Conservation (phyloP, 495 filamentous ascomycete species). For the Penicillium soppii region DNA sequence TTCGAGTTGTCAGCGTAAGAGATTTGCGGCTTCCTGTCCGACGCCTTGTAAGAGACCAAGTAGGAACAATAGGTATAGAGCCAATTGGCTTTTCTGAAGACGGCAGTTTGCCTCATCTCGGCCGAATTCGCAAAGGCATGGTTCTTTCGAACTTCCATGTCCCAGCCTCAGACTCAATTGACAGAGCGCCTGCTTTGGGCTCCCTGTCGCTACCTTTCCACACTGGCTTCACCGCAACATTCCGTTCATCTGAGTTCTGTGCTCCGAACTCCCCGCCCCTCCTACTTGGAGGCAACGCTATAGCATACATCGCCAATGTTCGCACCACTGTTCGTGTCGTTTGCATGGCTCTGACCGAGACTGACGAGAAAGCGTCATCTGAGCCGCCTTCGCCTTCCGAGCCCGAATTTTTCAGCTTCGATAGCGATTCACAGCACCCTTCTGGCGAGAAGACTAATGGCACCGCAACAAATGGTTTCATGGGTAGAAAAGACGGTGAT, state of each 20-base stretch:
- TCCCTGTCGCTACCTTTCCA: slow-evolving; percentile 40
- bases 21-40: slow-evolving; percentile 84
- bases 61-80: slow-evolving; percentile 83
- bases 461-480: background rate
- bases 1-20: slow-evolving; percentile 80
- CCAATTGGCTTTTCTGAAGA: slow-evolving; percentile 40
- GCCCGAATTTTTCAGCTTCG: slow-evolving; percentile 66
- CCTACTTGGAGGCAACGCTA: slow-evolving; percentile 62
- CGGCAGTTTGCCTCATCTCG: slow-evolving; percentile 25
- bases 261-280: slow-evolving; percentile 41
- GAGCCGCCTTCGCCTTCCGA: slow-evolving; percentile 31
- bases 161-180: slow-evolving; percentile 33
- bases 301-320: slow-evolving; percentile 85
- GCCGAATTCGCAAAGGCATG: slow-evolving; percentile 78
- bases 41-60: slow-evolving; percentile 74
- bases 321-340: slow-evolving; percentile 72
- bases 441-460: slow-evolving; percentile 18
- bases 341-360: slow-evolving; percentile 44
- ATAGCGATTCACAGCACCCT: slow-evolving; percentile 52
- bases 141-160: slow-evolving; percentile 63
- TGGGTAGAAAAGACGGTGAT: background rate
- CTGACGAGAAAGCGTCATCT: slow-evolving; percentile 28
- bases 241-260: slow-evolving; percentile 41
- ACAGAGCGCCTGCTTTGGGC: slow-evolving; percentile 18
- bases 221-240: slow-evolving; percentile 48